Evolutionary conservation across 1,284 basidiomycete genomes (phyloP).

Genomic region (Cutaneotrichosporon mucoides): DNA sequence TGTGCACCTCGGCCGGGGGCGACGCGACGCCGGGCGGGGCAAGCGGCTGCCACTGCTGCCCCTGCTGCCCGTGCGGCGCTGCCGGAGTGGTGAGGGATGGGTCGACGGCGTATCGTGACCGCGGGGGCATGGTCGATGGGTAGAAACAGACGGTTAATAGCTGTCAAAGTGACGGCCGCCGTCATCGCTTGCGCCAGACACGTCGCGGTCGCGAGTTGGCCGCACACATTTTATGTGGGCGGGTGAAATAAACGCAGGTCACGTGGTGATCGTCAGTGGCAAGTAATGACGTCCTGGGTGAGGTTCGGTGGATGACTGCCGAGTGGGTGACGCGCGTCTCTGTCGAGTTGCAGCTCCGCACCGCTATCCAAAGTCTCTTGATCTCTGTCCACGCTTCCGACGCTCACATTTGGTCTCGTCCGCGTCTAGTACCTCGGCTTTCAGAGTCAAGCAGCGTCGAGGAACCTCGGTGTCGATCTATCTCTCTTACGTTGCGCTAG

Average conservation of each 20-base stretch:
- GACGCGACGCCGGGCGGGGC: constrained; percentile 4
- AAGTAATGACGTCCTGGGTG: no score
- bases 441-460: no score
- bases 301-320: no score
- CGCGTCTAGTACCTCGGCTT: no score
- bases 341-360: no score
- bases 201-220: not conserved
- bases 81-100: constrained; percentile 39
- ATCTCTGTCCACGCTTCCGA: no score
- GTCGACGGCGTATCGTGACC: constrained; percentile 47
- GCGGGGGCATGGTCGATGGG: constrained; percentile 36
- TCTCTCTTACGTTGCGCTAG: no score
- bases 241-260: not conserved
- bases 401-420: no score
- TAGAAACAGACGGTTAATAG: not conserved
- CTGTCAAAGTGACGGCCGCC: no score
- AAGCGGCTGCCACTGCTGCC: constrained; percentile 28
- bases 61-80: constrained; percentile 7
- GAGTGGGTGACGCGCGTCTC: no score
- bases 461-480: no score
- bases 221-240: constrained; percentile 1
- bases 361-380: no score
- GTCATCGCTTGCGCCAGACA: not conserved
- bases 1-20: constrained; percentile 1
- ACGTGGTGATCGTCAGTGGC: not conserved